These are phyloP conservation scores for Ceratocystis ficicola DNA, from an alignment of 2,329 filamentous ascomycete genomes.

Conservation along the genomic window DNA sequence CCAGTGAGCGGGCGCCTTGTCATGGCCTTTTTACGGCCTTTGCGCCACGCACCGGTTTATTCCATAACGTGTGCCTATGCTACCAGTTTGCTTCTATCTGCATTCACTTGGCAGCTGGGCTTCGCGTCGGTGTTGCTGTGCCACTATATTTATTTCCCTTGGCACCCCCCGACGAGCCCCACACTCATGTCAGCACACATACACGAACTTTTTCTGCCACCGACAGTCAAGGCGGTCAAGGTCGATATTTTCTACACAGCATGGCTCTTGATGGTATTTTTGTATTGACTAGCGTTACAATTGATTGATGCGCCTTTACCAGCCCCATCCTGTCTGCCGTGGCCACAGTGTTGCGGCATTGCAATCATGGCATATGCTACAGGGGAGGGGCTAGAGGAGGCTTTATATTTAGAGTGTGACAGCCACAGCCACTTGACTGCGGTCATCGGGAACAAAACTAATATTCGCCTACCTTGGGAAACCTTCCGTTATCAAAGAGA, in stretches of 20 bases:
- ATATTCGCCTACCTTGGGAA: slow-evolving; percentile 22
- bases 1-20: neutral
- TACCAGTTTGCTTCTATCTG: neutral
- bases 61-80: neutral
- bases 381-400: too few relatives aligned
- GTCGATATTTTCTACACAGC: neutral
- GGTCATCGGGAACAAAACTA: neutral
- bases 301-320: neutral
- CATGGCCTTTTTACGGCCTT: neutral
- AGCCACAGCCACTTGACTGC: slow-evolving; percentile 14
- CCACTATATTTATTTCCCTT: neutral
- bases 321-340: neutral
- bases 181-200: neutral
- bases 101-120: neutral
- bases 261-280: neutral
- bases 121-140: neutral
- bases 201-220: neutral
- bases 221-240: neutral
- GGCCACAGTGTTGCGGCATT: neutral
- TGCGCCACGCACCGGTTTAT: neutral
- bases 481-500: slow-evolving; percentile 31
- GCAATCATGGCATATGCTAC: neutral
- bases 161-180: neutral
- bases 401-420: neutral
- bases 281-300: neutral